A percentile compares a stretch with the other conserved stretches of the same genome.
Conservation (phyloP, 2,329 filamentous ascomycete genomes). For the Geoglossum cookeanum region DNA sequence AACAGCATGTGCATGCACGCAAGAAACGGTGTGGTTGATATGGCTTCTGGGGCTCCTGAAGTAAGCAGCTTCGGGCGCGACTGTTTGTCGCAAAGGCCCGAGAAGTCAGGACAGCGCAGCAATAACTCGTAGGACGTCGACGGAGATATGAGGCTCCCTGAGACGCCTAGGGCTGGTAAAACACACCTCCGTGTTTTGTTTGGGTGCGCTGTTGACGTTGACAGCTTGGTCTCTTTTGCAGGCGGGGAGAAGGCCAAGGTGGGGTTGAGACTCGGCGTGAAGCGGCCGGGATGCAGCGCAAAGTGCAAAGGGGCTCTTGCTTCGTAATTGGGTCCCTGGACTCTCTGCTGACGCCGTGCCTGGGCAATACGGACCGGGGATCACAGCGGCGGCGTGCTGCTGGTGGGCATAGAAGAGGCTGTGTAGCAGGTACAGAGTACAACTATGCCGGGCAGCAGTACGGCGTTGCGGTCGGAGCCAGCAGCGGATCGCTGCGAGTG, state of each 20-base stretch:
- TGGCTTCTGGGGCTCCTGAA: background rate
- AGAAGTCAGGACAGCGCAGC: background rate
- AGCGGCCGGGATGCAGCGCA: background rate
- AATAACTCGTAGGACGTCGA: background rate
- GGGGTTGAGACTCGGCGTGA: background rate
- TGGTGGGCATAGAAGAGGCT: background rate
- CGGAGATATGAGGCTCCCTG: background rate
- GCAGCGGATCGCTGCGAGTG: background rate
- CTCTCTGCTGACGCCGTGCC: background rate
- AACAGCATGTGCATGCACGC: background rate
- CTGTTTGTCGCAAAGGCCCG: background rate
- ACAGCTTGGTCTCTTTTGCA: background rate
- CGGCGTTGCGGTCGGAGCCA: background rate
- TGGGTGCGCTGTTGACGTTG: background rate
- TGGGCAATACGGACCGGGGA: background rate
- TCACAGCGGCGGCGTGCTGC: background rate
- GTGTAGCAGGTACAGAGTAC: background rate
- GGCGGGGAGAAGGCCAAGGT: background rate
- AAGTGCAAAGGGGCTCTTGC: background rate
- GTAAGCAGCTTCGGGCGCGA: background rate
- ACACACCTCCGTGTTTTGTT: background rate
- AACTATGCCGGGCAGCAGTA: too few species aligned
- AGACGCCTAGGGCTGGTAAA: background rate
- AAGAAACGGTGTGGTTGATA: background rate
- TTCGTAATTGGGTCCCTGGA: background rate